Evolutionary conservation across 305 asterid species (phyloP), one percentile per base, ranked within the genome.

Genomic region (Fraxinus sp.): DNA sequence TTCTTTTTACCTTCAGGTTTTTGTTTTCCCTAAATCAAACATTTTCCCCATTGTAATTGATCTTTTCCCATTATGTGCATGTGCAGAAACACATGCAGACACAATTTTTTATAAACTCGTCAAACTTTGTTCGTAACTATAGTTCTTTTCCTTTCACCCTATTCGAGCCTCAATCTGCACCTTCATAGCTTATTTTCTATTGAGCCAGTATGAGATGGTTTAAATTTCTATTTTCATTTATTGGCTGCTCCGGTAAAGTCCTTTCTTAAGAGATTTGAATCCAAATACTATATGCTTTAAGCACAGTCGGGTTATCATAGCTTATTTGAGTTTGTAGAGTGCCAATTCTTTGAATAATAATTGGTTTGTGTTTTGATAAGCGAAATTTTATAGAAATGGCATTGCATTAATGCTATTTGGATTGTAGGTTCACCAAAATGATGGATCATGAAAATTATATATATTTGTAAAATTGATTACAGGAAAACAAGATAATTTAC

Each of bases 271-370:
- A 11, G 74, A 68, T 16, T 18, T 16, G 70, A 46, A 78, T 52
- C 85, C 44, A 49, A 75, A 79, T 71, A 55, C 72, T 26, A 22
- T 55, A 82, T 44, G 80, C 77, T 78, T 44, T 71, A 28, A 77
- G 77, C 52, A 66, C 73, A 81, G 32, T 10, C n/a, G 20, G n/a
- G 24, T 22, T 16, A 20, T 32, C 22, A 14, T 36, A 44, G 16
- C 74, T 32, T 41, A 2, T 35, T 32, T 26, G 39, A 77, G 64
- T 7, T 70, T 24, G 41, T 13, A 14, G 30, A 16, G 70, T 59
- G 74, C 82, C 68, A 4, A 44, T 28, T 78, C 49, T 26, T 44
- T 78, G 73, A 24, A 71, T 72, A 33, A 77, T 49, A 77, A 49
- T 39, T 80, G 36, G 74, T 77, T 37, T 28, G 78, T 68, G 46